These are phyloP conservation scores for Santalum album DNA, from an alignment of 164 flowering plant species.

Conservation along the genomic window DNA sequence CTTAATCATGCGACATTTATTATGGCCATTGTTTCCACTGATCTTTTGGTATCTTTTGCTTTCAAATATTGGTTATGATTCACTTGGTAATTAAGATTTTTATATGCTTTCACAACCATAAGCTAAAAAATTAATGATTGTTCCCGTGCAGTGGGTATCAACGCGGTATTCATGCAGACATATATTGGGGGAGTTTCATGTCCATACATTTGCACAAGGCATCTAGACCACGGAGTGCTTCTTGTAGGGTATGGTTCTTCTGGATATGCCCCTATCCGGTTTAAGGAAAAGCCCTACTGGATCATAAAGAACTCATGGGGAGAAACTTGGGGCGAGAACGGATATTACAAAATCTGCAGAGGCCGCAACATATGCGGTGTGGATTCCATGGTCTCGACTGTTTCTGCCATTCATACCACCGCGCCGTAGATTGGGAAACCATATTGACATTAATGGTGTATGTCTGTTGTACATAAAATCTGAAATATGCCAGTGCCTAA, in stretches of 20 bases:
- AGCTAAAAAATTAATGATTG: too few relatives aligned
- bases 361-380: constrained; percentile 85
- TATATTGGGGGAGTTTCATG: constrained; percentile 85
- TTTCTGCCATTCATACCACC: constrained; percentile 38
- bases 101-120: too few relatives aligned
- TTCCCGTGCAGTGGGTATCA: constrained; percentile 90
- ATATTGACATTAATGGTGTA: too few relatives aligned
- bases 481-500: too few relatives aligned
- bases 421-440: constrained; percentile 6
- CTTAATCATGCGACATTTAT: too few relatives aligned
- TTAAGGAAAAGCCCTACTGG: constrained; percentile 90
- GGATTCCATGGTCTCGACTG: constrained; percentile 90
- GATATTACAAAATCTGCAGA: constrained; percentile 89
- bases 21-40: too few relatives aligned
- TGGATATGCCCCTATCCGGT: constrained; percentile 59
- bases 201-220: constrained; percentile 72
- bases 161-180: constrained; percentile 92
- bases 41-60: too few relatives aligned
- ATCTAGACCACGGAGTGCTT: constrained; percentile 79
- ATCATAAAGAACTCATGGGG: constrained; percentile 98
- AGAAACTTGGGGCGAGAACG: constrained; percentile 83
- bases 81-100: too few relatives aligned
- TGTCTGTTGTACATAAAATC: too few relatives aligned
- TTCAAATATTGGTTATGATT: too few relatives aligned
- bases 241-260: constrained; percentile 77